Evolutionary conservation across 345 rosid species (phyloP).

Genomic region (Citrus glauca): DNA sequence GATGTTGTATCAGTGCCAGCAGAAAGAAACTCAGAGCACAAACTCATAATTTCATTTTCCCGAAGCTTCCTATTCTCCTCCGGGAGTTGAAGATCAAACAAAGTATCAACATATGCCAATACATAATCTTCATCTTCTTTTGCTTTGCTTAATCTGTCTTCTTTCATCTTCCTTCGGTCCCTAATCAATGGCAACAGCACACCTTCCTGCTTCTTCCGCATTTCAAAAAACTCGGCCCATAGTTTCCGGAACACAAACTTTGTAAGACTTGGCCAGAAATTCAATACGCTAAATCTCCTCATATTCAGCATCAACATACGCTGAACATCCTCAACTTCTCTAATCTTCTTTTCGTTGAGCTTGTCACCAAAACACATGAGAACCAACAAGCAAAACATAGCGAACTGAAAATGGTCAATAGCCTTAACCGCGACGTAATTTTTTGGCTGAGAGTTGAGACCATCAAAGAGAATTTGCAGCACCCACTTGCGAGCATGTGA

Average conservation of each 20-base stretch:
- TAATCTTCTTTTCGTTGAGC: not conserved
- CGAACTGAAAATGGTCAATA: not conserved
- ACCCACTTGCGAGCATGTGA: constrained; percentile 6
- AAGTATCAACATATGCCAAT: constrained; percentile 3
- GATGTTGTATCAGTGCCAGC: constrained; percentile 8
- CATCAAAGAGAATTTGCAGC: constrained; percentile 5
- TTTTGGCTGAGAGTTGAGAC: not conserved
- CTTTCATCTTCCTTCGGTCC: not conserved
- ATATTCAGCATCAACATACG: not conserved
- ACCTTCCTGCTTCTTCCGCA: not conserved
- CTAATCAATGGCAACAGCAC: not conserved
- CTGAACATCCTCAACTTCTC: not conserved
- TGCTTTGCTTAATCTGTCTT: not conserved
- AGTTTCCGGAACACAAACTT: not conserved
- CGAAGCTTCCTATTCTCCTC: constrained; percentile 8
- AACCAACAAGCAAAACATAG: not conserved
- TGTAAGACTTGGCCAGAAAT: not conserved
- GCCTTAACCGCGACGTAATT: not conserved
- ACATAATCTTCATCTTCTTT: not conserved
- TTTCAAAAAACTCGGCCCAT: not conserved
- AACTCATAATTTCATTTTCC: not conserved
- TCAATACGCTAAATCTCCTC: not conserved
- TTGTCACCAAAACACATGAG: constrained; percentile 4
- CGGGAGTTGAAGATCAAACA: constrained; percentile 12
- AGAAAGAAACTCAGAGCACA: not conserved